Evolutionary conservation across 2,329 filamentous ascomycete genomes (phyloP).

Genomic region (Trichoderma guizhouense): DNA sequence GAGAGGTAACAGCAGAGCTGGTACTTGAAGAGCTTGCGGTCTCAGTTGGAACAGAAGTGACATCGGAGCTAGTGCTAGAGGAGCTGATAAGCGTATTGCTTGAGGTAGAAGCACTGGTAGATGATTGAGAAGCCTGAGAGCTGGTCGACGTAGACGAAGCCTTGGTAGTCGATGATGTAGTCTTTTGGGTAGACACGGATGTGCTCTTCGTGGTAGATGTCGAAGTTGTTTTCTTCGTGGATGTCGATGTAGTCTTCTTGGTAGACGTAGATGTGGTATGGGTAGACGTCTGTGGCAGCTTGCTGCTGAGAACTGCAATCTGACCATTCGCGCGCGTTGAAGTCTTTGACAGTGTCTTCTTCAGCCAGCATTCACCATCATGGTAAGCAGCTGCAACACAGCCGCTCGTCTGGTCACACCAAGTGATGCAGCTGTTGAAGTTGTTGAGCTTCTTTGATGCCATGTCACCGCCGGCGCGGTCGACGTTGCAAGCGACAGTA

Average conservation of each 20-base stretch:
- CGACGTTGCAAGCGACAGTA: not conserved
- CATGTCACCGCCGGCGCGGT: not conserved
- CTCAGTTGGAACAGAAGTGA: not conserved
- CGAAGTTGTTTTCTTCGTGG: not conserved
- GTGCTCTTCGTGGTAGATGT: not conserved
- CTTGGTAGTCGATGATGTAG: not conserved
- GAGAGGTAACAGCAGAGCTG: not conserved
- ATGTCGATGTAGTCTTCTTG: not conserved
- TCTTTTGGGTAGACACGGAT: not conserved
- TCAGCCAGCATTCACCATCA: not conserved
- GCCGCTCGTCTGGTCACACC: not conserved
- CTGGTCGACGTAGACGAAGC: not conserved
- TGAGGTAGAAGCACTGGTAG: not conserved
- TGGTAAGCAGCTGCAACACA: conserved; percentile 1
- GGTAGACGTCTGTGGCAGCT: not conserved
- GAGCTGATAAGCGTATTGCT: not conserved
- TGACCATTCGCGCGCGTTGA: not conserved
- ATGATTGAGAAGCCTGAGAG: not conserved
- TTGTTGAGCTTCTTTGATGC: not conserved
- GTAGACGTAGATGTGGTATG: not conserved
- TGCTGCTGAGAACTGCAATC: conserved; percentile 2
- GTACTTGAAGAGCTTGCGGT: not conserved
- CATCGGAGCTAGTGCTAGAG: not conserved
- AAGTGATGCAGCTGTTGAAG: not conserved
- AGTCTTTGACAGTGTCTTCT: not conserved